phyloP scores from a whole-genome alignment of 768 basidiomycete genomes.

The Xerocomus spinulosus region DNA sequence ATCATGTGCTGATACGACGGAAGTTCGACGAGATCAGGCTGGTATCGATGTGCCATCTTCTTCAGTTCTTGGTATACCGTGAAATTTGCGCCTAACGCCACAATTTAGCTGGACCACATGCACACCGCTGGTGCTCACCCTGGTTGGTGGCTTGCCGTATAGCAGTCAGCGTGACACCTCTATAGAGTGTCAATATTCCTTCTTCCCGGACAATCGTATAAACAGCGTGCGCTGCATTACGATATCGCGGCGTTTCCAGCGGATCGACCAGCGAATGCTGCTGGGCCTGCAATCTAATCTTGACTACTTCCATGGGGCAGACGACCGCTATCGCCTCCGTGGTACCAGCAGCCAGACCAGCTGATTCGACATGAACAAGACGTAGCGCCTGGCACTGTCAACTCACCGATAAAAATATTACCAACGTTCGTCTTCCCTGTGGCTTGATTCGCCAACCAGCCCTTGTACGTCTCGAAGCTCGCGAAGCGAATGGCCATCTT shows the following conservation, averaged over 20 bases:
- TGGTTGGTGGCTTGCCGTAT: conserved; percentile 97
- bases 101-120: not conserved
- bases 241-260: conserved; percentile 85
- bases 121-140: conserved; percentile 43
- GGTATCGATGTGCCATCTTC: conserved; percentile 67
- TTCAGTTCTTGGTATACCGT: conserved; percentile 98
- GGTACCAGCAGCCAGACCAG: conserved; percentile 92
- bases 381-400: not conserved
- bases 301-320: conserved; percentile 99
- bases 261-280: conserved; percentile 97
- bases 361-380: conserved; percentile 37
- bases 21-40: conserved; percentile 74
- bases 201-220: conserved; percentile 94
- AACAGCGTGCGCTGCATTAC: conserved; percentile 95
- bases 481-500: conserved; percentile 99
- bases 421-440: conserved; percentile 80
- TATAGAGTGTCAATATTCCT: conserved; percentile 77
- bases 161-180: conserved; percentile 91
- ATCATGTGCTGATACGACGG: conserved; percentile 96
- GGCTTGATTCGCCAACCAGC: conserved; percentile 63
- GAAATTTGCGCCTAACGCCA: conserved; percentile 79
- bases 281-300: conserved; percentile 96
- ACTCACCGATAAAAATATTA: conserved; percentile 80
- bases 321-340: conserved; percentile 94
- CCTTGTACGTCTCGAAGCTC: conserved; percentile 94